Percentiles rank a stretch among this genome's conserved stretches.
phyloP scores from a whole-genome alignment of 1,284 basidiomycete species.

The Apiotrichum mycotoxinovorans region DNA sequence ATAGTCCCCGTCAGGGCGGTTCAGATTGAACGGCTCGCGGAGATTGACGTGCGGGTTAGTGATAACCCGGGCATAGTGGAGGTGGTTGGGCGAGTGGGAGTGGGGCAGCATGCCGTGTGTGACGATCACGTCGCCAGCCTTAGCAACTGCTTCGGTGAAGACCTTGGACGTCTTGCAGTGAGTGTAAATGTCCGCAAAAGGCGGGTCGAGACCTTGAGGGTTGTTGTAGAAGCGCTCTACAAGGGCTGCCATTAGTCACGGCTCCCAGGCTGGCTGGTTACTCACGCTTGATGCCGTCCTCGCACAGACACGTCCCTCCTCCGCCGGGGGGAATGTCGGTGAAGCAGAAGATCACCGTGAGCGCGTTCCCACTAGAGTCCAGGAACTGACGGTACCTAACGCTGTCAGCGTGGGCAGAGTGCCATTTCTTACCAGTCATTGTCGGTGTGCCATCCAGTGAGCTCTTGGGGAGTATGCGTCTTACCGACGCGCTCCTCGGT shows the following conservation, averaged over 20 bases:
- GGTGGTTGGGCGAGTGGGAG: slow-evolving; percentile 28
- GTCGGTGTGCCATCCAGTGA: slow-evolving; percentile 31
- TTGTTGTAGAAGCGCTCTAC: slow-evolving; percentile 27
- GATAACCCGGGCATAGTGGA: slow-evolving; percentile 34
- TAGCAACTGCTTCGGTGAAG: slow-evolving; percentile 23
- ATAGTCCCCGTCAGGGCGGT: slow-evolving; percentile 32
- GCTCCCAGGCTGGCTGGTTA: too few relatives aligned
- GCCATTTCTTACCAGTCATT: slow-evolving; percentile 33
- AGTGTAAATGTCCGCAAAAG: slow-evolving; percentile 19
- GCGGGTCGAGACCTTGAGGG: slow-evolving; percentile 34
- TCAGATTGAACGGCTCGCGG: slow-evolving; percentile 30
- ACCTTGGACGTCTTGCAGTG: slow-evolving; percentile 16
- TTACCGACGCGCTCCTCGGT: slow-evolving; percentile 13
- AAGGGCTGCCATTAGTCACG: slow-evolving; percentile 17
- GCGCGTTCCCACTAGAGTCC: slow-evolving; percentile 30
- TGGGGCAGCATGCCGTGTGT: slow-evolving; percentile 36
- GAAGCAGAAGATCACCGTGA: slow-evolving; percentile 35
- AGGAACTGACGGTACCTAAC: slow-evolving; percentile 33
- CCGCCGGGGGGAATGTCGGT: slow-evolving; percentile 28
- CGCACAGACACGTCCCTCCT: slow-evolving; percentile 28
- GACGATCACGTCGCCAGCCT: slow-evolving; percentile 31
- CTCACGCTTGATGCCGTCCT: slow-evolving; percentile 30
- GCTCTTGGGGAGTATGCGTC: slow-evolving; percentile 7
- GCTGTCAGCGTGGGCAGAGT: too few relatives aligned
- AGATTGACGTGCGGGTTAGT: slow-evolving; percentile 38